These are phyloP conservation scores for Diaporthe sp. DNA, from an alignment of 2,329 filamentous ascomycete genomes.

Conservation along the genomic window DNA sequence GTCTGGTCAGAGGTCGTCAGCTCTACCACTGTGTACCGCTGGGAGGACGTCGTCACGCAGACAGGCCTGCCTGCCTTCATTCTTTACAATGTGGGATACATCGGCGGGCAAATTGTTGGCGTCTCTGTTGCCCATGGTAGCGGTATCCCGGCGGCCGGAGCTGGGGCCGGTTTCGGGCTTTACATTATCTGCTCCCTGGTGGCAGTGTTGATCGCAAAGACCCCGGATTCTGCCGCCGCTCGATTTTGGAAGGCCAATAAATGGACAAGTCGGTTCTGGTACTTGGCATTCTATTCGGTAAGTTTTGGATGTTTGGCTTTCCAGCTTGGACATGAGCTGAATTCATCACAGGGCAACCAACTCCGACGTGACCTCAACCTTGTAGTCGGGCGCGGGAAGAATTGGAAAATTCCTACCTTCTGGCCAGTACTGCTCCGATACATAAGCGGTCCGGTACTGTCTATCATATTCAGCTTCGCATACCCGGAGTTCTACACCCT, in stretches of 20 bases:
- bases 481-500: constrained; percentile 64
- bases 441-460: constrained; percentile 62
- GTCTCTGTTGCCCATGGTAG: constrained; percentile 47
- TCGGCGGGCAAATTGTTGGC: constrained; percentile 66
- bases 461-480: constrained; percentile 66
- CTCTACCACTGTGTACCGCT: constrained; percentile 68
- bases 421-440: constrained; percentile 66
- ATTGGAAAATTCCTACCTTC: constrained; percentile 69
- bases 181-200: constrained; percentile 59
- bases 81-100: constrained; percentile 65
- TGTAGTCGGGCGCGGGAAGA: constrained; percentile 66
- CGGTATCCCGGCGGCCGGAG: constrained; percentile 51
- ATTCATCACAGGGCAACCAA: constrained; percentile 64
- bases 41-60: constrained; percentile 61
- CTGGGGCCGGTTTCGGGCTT: constrained; percentile 66
- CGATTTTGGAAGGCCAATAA: constrained; percentile 58
- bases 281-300: constrained; percentile 70
- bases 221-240: constrained; percentile 57
- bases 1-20: constrained; percentile 66
- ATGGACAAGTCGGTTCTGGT: constrained; percentile 63
- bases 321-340: not conserved
- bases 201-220: constrained; percentile 57
- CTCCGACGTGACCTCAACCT: constrained; percentile 68
- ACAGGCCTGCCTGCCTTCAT: constrained; percentile 59
- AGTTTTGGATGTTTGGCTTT: constrained; percentile 43